These are phyloP conservation scores for Cladosporium sp. DNA, from an alignment of 2,329 filamentous ascomycete species.

Conservation along the genomic window DNA sequence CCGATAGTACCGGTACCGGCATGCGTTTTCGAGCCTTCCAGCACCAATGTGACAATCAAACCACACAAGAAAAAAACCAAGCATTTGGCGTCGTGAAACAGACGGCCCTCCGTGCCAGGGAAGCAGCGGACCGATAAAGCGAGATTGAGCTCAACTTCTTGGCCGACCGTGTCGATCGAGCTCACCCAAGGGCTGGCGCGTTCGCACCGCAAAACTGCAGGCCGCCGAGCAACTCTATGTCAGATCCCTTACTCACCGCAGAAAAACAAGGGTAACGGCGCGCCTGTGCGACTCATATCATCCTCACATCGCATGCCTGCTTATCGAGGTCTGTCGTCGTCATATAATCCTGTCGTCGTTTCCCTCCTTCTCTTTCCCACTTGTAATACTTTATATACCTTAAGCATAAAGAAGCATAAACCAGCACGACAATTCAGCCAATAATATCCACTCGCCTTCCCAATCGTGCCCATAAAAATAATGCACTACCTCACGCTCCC, in stretches of 20 bases:
- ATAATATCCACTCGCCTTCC: neutral
- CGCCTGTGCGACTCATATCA: constrained; percentile 3
- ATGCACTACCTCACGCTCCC: constrained; percentile 7
- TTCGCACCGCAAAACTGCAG: neutral
- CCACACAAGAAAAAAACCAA: neutral
- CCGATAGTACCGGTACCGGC: neutral
- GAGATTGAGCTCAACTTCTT: neutral
- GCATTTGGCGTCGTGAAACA: constrained; percentile 2
- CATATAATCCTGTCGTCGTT: neutral
- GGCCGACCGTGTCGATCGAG: neutral
- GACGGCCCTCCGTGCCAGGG: neutral
- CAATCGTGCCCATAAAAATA: neutral
- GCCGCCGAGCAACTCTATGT: constrained; percentile 8
- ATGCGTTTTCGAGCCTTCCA: neutral
- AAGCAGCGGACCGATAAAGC: neutral
- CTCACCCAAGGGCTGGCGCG: neutral
- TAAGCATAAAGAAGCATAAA: neutral
- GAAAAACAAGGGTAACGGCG: neutral
- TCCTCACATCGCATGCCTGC: neutral
- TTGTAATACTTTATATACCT: neutral
- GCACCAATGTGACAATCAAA: neutral
- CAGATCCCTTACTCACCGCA: constrained; percentile 11
- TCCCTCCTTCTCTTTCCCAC: neutral
- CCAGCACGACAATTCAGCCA: neutral
- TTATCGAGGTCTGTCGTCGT: neutral